Percentiles rank a stretch among this genome's conserved stretches.
phyloP scores from a whole-genome alignment of 108 stramenopile species.

The Schizochytrium sp. region DNA sequence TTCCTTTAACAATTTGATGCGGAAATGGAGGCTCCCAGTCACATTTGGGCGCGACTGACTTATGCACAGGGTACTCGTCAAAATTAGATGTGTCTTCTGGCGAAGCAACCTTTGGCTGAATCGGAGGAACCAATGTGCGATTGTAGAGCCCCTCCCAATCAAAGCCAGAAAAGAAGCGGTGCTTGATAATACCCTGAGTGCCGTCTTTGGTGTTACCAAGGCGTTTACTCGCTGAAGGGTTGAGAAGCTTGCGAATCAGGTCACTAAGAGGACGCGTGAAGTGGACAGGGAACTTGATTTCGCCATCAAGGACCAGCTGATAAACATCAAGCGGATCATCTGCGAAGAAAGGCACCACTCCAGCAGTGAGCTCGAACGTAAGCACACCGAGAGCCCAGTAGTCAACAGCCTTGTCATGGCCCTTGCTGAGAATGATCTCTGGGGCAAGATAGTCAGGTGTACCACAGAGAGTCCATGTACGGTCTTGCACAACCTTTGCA shows the following conservation, averaged over 20 bases:
- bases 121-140: constrained; percentile 76
- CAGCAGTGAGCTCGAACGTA: constrained; percentile 79
- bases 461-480: constrained; percentile 81
- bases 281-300: constrained; percentile 75
- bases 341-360: constrained; percentile 80
- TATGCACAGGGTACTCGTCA: constrained; percentile 71
- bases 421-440: constrained; percentile 82
- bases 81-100: constrained; percentile 70
- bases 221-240: constrained; percentile 81
- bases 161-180: constrained; percentile 86
- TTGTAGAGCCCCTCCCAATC: constrained; percentile 82
- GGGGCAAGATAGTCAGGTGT: constrained; percentile 84
- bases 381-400: constrained; percentile 84
- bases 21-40: constrained; percentile 51
- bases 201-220: constrained; percentile 85
- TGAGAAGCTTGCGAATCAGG: constrained; percentile 83
- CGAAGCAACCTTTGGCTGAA: constrained; percentile 72
- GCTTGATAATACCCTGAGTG: constrained; percentile 82
- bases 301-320: constrained; percentile 78
- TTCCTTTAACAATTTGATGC: neutral
- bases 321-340: constrained; percentile 81
- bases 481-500: constrained; percentile 78
- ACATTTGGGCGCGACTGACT: neutral
- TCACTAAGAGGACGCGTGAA: constrained; percentile 77
- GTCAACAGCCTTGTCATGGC: constrained; percentile 84